Conservation (phyloP, 1,284 basidiomycete genomes). For the Apiotrichum laibachii region DNA sequence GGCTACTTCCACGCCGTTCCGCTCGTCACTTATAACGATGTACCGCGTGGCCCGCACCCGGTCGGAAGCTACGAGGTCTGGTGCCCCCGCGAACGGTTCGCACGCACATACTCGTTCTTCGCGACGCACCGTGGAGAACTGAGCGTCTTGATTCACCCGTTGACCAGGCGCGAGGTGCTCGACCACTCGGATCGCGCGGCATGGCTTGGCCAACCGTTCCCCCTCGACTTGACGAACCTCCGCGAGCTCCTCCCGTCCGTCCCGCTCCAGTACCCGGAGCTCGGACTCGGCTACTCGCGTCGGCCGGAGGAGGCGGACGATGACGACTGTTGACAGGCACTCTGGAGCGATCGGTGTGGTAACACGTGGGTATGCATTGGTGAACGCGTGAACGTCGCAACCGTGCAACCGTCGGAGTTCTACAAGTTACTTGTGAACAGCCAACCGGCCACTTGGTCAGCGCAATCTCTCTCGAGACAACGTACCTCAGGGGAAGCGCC, state of each 20-base stretch:
- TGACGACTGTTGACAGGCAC: no score
- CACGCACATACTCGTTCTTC: conserved; percentile 1
- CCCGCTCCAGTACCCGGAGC: conserved; percentile 9
- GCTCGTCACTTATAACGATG: conserved; percentile 8
- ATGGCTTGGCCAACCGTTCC: not conserved
- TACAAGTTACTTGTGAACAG: no score
- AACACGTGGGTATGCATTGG: no score
- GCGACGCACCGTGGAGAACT: not conserved
- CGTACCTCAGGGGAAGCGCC: no score
- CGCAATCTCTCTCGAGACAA: no score
- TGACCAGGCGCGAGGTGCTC: conserved; percentile 3
- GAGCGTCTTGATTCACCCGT: conserved; percentile 3
- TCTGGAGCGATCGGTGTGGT: no score
- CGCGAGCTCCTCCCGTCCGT: not conserved
- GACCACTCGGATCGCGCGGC: conserved; percentile 7
- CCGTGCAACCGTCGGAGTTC: no score
- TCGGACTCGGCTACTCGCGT: conserved; percentile 6
- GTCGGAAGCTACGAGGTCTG: conserved; percentile 8
- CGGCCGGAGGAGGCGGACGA: not conserved
- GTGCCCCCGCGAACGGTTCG: conserved; percentile 4
- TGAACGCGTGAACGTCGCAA: no score
- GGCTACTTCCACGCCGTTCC: conserved; percentile 9
- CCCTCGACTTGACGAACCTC: not conserved
- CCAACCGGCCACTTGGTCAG: no score
- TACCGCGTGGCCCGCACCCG: conserved; percentile 7